Base-by-base conservation (phyloP, 1,284 basidiomycete genomes). In the Puccinia novopanici region DNA sequence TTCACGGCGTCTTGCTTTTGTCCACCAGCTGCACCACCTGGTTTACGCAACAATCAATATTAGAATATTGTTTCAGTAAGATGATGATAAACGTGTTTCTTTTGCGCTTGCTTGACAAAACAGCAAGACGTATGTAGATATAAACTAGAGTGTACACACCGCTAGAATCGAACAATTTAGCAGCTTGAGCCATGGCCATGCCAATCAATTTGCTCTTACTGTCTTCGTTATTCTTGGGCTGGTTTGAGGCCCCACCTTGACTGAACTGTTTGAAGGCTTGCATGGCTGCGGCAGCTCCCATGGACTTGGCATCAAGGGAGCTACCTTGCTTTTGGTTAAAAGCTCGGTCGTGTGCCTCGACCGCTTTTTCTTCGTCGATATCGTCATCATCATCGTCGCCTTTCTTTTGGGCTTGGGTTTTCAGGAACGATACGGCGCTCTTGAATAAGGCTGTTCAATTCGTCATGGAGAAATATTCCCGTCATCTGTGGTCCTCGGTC, bases 1-100 rank as follows among this genome's bases (percentile, higher is more conserved):
- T 79, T 79, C 30, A 79, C 76, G 27, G 68, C 76, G 59, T 79
- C 76, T 71, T 79, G 76, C 57, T 79, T 79, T 61, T 57, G 63
- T 22, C 76, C 76, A 48, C 24, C 24, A 30, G 76, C 24, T 40
- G 76, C 76, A 24, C 76, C 76, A 50, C 76, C 76, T 79, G 42
- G 48, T 42, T 19, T 45, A 61, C 30, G 17, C 10, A 74, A 71
- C 10, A 52, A 19, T 52, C 9, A 52, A 4, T 27, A 34, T 61
- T 34, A 61, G 10, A 15, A 61, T 13, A 17, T 30, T 61, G 5
- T 34, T 3, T 1, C 27, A 61, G 30, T 13, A 61, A n/a, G n/a
- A 34, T n/a, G n/a, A n/a, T n/a, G n/a, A n/a, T n/a, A n/a, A n/a
- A n/a, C n/a, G n/a, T n/a, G n/a, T n/a, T n/a, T n/a, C n/a, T n/a